Evolutionary conservation across 2,329 filamentous ascomycete species (phyloP).

Genomic region (Calonectria montana): DNA sequence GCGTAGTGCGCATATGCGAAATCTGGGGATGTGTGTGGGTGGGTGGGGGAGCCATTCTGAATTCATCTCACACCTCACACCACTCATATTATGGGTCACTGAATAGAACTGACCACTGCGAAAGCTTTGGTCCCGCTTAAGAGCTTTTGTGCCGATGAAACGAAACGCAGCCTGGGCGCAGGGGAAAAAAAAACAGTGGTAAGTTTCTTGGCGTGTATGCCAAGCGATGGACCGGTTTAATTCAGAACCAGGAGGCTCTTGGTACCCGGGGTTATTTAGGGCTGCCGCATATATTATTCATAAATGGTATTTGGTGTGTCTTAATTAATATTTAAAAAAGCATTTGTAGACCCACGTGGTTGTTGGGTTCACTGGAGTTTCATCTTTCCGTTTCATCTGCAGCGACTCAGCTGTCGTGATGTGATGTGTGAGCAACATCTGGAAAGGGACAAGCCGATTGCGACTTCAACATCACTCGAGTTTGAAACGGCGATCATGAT

Average conservation of each 20-base stretch:
- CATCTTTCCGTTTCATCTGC: background rate
- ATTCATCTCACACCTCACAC: background rate
- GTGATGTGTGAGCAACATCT: background rate
- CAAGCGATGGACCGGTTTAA: background rate
- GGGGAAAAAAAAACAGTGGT: background rate
- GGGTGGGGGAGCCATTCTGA: background rate
- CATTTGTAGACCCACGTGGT: background rate
- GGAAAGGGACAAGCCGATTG: background rate
- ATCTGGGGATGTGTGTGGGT: background rate
- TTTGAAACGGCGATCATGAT: background rate
- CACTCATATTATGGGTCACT: too few species aligned
- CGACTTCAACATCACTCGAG: too few species aligned
- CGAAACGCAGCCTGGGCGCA: background rate
- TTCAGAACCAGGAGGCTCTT: background rate
- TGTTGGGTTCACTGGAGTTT: background rate
- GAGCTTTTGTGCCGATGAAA: background rate
- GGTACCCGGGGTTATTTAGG: background rate
- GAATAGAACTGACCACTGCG: background rate
- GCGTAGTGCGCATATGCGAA: background rate
- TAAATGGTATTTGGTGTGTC: background rate
- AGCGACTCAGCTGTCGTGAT: background rate
- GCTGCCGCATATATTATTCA: background rate
- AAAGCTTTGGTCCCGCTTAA: background rate
- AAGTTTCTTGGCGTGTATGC: constrained; percentile 3
- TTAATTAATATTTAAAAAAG: background rate